Conservation (phyloP, 1,284 basidiomycete species). For the Papiliotrema nemorosa region DNA sequence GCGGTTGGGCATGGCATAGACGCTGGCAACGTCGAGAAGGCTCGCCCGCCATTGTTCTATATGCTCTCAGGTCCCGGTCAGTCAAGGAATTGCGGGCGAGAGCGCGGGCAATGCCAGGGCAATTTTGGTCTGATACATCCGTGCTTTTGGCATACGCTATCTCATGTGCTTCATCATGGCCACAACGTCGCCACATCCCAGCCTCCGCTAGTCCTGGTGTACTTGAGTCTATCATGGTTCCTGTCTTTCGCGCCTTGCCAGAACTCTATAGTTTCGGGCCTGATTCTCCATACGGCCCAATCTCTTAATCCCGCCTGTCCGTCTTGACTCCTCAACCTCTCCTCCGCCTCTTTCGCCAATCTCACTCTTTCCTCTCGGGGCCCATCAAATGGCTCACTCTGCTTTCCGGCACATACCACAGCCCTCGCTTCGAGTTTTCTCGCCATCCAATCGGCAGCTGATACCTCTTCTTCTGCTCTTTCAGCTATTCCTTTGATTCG, state of each 20-base stretch:
- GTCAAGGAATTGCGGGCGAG: too few relatives aligned
- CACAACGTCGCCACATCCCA: not conserved
- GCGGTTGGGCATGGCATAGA: too few relatives aligned
- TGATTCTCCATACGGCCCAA: constrained; percentile 2
- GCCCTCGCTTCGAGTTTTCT: not conserved
- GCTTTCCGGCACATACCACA: constrained; percentile 1
- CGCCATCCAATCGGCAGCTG: not conserved
- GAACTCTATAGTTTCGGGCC: constrained; percentile 1
- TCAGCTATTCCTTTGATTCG: not conserved
- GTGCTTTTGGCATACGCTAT: not conserved
- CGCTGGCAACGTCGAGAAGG: too few relatives aligned
- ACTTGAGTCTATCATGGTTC: constrained; percentile 4
- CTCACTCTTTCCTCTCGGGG: not conserved
- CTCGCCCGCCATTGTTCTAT: too few relatives aligned
- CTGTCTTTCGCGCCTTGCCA: constrained; percentile 4
- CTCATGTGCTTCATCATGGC: not conserved
- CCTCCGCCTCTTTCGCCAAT: not conserved
- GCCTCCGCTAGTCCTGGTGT: not conserved
- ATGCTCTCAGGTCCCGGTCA: too few relatives aligned
- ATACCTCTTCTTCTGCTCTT: not conserved
- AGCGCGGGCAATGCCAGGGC: too few relatives aligned
- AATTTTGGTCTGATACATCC: too few relatives aligned
- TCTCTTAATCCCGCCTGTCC: not conserved
- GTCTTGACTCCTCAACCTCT: not conserved
- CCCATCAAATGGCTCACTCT: not conserved